These are phyloP conservation scores for Homolaphlyctis polyrhiza DNA, from an alignment of 371 early-diverging fungal genomes.

Conservation along the genomic window DNA sequence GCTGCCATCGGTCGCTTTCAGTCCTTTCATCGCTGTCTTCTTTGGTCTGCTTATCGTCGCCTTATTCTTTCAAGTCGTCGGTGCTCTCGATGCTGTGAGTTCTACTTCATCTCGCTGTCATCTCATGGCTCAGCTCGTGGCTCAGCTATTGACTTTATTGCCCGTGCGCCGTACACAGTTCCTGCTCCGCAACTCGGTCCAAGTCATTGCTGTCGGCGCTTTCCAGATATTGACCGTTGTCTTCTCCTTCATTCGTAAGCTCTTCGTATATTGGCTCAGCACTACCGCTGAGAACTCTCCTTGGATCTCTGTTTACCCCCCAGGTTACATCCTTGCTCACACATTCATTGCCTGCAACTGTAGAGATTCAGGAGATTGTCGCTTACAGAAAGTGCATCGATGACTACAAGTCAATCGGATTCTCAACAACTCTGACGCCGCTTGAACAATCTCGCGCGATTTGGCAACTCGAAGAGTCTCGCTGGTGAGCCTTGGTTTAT, in stretches of 20 bases:
- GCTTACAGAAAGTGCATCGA: not conserved
- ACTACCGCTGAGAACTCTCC: not conserved
- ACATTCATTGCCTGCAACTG: not conserved
- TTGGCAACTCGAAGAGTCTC: not conserved
- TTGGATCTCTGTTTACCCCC: not conserved
- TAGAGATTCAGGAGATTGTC: not conserved
- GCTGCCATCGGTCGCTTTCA: not conserved
- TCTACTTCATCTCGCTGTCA: not conserved
- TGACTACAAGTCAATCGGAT: not conserved
- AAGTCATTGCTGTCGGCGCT: constrained; percentile 41
- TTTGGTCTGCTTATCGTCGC: constrained; percentile 45
- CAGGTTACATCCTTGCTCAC: not conserved
- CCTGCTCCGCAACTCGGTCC: constrained; percentile 48
- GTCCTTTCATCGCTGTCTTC: constrained; percentile 38
- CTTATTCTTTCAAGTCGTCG: constrained; percentile 43
- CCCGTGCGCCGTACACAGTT: constrained; percentile 5
- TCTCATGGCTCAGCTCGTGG: not conserved
- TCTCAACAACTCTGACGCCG: not conserved
- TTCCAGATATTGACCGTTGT: constrained; percentile 40
- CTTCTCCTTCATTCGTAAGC: constrained; percentile 40
- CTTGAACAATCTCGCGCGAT: not conserved
- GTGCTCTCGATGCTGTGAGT: constrained; percentile 45
- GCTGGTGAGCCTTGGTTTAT: not conserved
- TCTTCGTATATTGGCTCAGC: constrained; percentile 25
- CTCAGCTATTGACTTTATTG: not conserved